phyloP scores from a whole-genome alignment of 164 flowering plant species.

The Umbilicus rupestris region DNA sequence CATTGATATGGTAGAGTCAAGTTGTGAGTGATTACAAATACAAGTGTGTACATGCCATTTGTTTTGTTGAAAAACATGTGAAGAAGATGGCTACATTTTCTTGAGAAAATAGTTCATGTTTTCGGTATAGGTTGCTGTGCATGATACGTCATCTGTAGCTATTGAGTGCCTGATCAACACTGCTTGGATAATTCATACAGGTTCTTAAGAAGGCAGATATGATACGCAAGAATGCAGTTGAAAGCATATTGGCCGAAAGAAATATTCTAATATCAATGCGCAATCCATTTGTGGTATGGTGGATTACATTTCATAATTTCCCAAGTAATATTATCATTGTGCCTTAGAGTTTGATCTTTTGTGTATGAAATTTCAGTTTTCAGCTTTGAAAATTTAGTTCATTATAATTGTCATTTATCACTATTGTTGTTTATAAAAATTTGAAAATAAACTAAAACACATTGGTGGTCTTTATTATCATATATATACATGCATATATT shows the following conservation, averaged over 20 bases:
- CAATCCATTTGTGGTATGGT: conserved; percentile 96
- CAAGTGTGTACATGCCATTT: no score
- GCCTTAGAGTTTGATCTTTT: neutral
- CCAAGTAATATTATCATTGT: neutral
- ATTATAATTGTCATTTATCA: neutral
- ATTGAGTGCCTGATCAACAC: neutral
- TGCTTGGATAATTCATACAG: conserved; percentile 26
- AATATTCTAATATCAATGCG: conserved; percentile 82
- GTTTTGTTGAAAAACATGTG: neutral
- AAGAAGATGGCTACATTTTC: neutral
- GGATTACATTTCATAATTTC: conserved; percentile 1
- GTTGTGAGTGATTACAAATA: no score
- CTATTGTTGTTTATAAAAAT: neutral
- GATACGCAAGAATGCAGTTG: conserved; percentile 97
- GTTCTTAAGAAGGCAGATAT: conserved; percentile 90
- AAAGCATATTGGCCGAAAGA: conserved; percentile 96
- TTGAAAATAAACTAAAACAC: neutral
- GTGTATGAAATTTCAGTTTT: neutral
- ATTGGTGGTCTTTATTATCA: neutral
- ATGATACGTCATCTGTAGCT: neutral
- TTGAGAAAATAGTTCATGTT: neutral
- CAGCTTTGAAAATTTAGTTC: neutral
- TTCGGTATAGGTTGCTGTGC: neutral
- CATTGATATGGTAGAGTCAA: no score
- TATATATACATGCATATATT: neutral